Percentiles rank a stretch among this genome's conserved stretches.
These are phyloP conservation scores for Carallia pectinifolia DNA, from an alignment of 345 rosid genomes.

Conservation along the genomic window DNA sequence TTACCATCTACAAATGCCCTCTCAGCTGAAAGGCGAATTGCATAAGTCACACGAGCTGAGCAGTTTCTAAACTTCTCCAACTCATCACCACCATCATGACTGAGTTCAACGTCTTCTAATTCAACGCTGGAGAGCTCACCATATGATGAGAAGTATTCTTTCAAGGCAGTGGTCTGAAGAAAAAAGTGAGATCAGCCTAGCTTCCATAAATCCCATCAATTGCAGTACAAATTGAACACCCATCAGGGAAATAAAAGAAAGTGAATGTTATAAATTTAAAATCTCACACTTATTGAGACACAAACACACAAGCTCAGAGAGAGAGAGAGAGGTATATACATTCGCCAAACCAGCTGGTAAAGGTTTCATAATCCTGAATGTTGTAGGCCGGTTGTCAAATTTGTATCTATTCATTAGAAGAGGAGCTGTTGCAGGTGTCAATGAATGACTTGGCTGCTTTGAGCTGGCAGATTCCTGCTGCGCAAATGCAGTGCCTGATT, in stretches of 20 bases:
- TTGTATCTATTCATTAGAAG: constrained; percentile 58
- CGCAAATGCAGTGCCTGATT: constrained; percentile 29
- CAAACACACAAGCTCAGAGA: background rate
- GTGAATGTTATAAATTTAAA: too few relatives aligned
- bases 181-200: constrained; percentile 17
- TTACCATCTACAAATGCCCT: constrained; percentile 76
- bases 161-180: constrained; percentile 56
- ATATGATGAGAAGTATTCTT: constrained; percentile 67
- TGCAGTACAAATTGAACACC: background rate
- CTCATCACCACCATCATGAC: constrained; percentile 26
- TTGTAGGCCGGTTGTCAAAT: constrained; percentile 77
- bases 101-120: constrained; percentile 53
- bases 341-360: constrained; percentile 71
- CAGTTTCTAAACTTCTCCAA: constrained; percentile 36
- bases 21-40: constrained; percentile 67
- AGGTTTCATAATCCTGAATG: constrained; percentile 70
- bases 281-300: too few relatives aligned
- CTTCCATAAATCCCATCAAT: background rate
- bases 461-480: constrained; percentile 39
- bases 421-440: constrained; percentile 35
- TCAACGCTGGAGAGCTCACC: constrained; percentile 73
- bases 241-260: too few relatives aligned
- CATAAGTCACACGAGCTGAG: constrained; percentile 55
- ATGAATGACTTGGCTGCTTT: constrained; percentile 43
- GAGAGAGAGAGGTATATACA: constrained; percentile 47